These are phyloP conservation scores for Scytalidium sp. DNA, from an alignment of 2,329 filamentous ascomycete species.

Conservation along the genomic window DNA sequence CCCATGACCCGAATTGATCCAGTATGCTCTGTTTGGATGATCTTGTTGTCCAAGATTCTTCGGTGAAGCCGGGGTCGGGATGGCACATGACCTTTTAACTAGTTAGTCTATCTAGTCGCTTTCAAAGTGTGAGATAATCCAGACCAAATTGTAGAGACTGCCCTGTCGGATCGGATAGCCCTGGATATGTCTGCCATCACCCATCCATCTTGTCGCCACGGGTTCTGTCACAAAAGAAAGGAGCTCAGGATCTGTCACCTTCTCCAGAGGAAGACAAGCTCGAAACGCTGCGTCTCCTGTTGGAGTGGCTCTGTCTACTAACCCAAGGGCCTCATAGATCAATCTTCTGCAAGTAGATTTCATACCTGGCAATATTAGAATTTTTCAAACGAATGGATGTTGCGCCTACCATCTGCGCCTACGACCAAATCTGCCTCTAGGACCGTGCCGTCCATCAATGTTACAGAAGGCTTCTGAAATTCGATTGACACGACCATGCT, in stretches of 20 bases:
- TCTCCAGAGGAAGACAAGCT: constrained; percentile 42
- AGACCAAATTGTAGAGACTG: constrained; percentile 21
- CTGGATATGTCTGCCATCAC: constrained; percentile 25
- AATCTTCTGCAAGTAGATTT: too few relatives aligned
- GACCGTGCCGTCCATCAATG: constrained; percentile 2
- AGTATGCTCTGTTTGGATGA: constrained; percentile 7
- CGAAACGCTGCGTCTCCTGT: constrained; percentile 53
- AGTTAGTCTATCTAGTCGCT: too few relatives aligned
- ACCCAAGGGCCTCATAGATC: too few relatives aligned
- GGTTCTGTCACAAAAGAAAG: constrained; percentile 54
- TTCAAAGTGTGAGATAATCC: too few relatives aligned
- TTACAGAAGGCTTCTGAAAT: not conserved
- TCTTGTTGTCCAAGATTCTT: constrained; percentile 9
- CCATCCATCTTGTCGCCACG: constrained; percentile 36
- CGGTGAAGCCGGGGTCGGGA: constrained; percentile 28
- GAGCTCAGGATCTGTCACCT: constrained; percentile 50
- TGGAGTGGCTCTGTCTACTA: constrained; percentile 36
- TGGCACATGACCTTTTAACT: too few relatives aligned
- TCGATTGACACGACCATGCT: too few relatives aligned
- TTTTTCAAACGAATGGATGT: too few relatives aligned
- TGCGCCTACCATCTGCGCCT: constrained; percentile 8
- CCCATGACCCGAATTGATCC: constrained; percentile 9
- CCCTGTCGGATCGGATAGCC: constrained; percentile 26
- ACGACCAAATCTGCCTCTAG: constrained; percentile 4
- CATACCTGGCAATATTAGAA: too few relatives aligned